A percentile compares a stretch with the other conserved stretches of the same genome.
phyloP scores from a whole-genome alignment of 2,329 filamentous ascomycete genomes.

The Diaporthe citri region DNA sequence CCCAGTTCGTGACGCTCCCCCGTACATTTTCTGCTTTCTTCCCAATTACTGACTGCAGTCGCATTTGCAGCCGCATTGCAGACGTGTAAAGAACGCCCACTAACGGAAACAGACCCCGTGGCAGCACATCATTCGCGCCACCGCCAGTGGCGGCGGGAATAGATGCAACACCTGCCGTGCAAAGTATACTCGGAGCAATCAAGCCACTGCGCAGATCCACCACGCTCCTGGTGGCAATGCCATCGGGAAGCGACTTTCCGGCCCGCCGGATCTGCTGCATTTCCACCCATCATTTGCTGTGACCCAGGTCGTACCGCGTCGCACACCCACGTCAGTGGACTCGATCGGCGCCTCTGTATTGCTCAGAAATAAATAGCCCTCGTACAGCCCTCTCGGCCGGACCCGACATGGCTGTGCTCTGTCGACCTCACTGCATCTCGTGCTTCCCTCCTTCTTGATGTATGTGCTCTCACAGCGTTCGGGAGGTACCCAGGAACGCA shows the following conservation, averaged over 20 bases:
- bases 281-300: background rate
- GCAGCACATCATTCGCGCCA: background rate
- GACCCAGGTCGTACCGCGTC: background rate
- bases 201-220: background rate
- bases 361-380: background rate
- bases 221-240: background rate
- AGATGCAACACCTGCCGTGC: background rate
- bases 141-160: background rate
- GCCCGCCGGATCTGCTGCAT: background rate
- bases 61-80: background rate
- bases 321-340: conserved; percentile 3
- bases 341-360: background rate
- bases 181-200: background rate
- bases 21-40: background rate
- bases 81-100: background rate
- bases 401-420: background rate
- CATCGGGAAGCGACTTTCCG: background rate
- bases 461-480: background rate
- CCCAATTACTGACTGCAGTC: background rate
- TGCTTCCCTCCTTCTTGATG: background rate
- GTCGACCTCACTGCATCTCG: background rate
- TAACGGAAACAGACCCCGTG: background rate
- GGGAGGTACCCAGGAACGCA: background rate
- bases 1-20: background rate
- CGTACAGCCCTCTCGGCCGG: background rate